Conservation (phyloP, 106 monocot species). For the Hemerocallis citrina region DNA sequence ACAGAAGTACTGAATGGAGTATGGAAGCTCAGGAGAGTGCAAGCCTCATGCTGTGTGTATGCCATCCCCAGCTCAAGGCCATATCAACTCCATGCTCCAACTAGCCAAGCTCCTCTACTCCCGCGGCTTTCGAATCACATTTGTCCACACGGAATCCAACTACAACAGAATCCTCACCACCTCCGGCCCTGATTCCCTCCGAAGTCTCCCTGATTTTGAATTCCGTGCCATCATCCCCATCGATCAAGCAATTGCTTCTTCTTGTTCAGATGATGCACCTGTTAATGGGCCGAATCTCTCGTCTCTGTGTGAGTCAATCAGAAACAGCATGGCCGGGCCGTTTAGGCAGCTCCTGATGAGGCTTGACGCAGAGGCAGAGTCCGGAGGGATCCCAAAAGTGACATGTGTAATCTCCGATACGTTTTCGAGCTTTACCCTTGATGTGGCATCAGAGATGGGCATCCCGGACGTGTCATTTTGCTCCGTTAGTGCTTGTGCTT, state of each 20-base stretch:
- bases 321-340: not conserved
- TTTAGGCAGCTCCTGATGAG: slow-evolving; percentile 2
- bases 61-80: slow-evolving; percentile 15
- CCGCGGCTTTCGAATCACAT: slow-evolving; percentile 18
- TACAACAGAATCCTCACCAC: slow-evolving; percentile 8
- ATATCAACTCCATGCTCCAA: slow-evolving; percentile 5
- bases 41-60: slow-evolving; percentile 4
- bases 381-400: not conserved
- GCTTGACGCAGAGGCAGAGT: not conserved
- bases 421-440: slow-evolving; percentile 19
- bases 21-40: too few relatives aligned
- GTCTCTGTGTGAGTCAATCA: too few relatives aligned
- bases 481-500: slow-evolving; percentile 17
- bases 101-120: slow-evolving; percentile 20
- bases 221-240: slow-evolving; percentile 14
- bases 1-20: too few relatives aligned
- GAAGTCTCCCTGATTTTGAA: not conserved
- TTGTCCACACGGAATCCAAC: slow-evolving; percentile 15
- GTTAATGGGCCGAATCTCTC: not conserved
- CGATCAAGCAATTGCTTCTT: slow-evolving; percentile 2
- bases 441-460: slow-evolving; percentile 2
- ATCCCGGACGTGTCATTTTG: slow-evolving; percentile 13
- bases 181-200: not conserved
- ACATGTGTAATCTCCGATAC: slow-evolving; percentile 19
- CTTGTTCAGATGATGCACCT: not conserved